Evolutionary conservation across 2,329 filamentous ascomycete species (phyloP).

Genomic region (Teratosphaeria gauchensis): DNA sequence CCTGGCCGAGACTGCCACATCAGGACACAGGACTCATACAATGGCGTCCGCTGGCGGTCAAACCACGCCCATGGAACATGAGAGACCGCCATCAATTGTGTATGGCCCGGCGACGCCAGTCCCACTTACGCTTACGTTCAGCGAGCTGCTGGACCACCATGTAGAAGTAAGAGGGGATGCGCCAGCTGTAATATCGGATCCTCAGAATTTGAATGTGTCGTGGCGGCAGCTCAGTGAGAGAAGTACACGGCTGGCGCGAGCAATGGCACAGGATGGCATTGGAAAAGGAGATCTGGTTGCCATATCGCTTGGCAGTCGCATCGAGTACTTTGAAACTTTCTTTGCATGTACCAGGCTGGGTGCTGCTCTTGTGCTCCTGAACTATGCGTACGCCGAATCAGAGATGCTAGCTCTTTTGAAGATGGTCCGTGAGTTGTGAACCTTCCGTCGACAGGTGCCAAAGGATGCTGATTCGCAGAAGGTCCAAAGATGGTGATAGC

Average conservation of each 20-base stretch:
- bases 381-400: constrained; percentile 63
- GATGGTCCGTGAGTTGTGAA: constrained; percentile 45
- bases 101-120: constrained; percentile 19
- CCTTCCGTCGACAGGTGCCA: neutral
- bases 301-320: constrained; percentile 21
- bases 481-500: constrained; percentile 61
- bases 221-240: constrained; percentile 17
- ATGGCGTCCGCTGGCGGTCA: neutral
- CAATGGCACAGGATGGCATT: constrained; percentile 19
- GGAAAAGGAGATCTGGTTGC: constrained; percentile 20
- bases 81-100: constrained; percentile 17
- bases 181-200: constrained; percentile 20
- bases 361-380: constrained; percentile 54
- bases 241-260: constrained; percentile 17
- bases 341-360: constrained; percentile 24
- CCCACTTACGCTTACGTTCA: constrained; percentile 22
- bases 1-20: neutral
- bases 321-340: constrained; percentile 24
- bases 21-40: neutral
- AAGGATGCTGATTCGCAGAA: constrained; percentile 19
- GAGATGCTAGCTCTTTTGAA: constrained; percentile 60
- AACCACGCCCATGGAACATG: constrained; percentile 3
- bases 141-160: constrained; percentile 19
- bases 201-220: constrained; percentile 12
- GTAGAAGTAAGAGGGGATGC: constrained; percentile 16